A percentile compares a stretch with the other conserved stretches of the same genome.
These are phyloP conservation scores for Voacanga thouarsii DNA, from an alignment of 257 asterid genomes.

Conservation along the genomic window DNA sequence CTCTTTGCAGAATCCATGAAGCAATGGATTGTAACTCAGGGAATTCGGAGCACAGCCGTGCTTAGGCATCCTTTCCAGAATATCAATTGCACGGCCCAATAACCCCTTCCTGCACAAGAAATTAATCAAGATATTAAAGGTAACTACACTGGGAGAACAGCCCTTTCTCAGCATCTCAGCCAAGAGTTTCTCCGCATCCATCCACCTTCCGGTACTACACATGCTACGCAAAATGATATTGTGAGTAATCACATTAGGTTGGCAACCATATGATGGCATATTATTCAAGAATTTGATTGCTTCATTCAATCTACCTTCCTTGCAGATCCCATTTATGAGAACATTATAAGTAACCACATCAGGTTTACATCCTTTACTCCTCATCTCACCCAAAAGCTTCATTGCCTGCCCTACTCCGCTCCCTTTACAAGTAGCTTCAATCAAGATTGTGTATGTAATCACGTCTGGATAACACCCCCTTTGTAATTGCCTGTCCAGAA, in stretches of 20 bases:
- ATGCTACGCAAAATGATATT: slow-evolving; percentile 74
- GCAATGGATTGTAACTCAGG: slow-evolving; percentile 77
- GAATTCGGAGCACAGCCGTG: slow-evolving; percentile 80
- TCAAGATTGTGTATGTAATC: slow-evolving; percentile 73
- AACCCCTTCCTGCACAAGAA: slow-evolving; percentile 69
- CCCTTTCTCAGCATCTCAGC: slow-evolving; percentile 75
- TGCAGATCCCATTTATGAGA: slow-evolving; percentile 74
- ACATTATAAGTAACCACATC: slow-evolving; percentile 88
- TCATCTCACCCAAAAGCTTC: slow-evolving; percentile 86
- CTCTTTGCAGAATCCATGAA: slow-evolving; percentile 85
- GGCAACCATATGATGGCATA: slow-evolving; percentile 70
- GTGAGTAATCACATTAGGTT: slow-evolving; percentile 75
- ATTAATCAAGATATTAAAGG: slow-evolving; percentile 77
- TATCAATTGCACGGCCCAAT: slow-evolving; percentile 66
- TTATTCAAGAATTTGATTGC: slow-evolving; percentile 65
- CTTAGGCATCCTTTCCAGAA: slow-evolving; percentile 72
- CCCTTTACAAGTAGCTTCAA: slow-evolving; percentile 71
- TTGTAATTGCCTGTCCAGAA: slow-evolving; percentile 60
- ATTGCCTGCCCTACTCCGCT: slow-evolving; percentile 68
- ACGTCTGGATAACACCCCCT: slow-evolving; percentile 78
- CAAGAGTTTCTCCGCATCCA: slow-evolving; percentile 80
- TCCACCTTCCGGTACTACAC: slow-evolving; percentile 87
- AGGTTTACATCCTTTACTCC: slow-evolving; percentile 65
- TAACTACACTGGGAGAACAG: slow-evolving; percentile 79
- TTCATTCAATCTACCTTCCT: slow-evolving; percentile 75